phyloP scores from a whole-genome alignment of 1,284 basidiomycete species.

The Naganishia cerealis region DNA sequence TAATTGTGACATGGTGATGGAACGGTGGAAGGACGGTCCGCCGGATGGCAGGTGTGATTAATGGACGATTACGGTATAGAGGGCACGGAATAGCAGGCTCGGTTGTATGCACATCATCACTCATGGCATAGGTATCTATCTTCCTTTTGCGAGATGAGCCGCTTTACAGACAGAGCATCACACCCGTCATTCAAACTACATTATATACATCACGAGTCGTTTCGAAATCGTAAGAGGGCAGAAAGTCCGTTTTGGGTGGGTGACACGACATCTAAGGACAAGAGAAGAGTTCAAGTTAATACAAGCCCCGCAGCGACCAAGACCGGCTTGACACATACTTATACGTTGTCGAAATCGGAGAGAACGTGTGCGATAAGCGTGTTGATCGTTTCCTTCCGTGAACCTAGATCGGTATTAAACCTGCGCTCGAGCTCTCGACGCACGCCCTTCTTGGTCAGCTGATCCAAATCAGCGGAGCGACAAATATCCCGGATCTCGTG shows the following conservation, averaged over 20 bases:
- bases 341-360: slow-evolving; percentile 35
- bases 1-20: slow-evolving; percentile 73
- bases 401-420: slow-evolving; percentile 60
- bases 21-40: slow-evolving; percentile 88
- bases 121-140: neutral
- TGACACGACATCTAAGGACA: neutral
- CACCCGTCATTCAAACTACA: neutral
- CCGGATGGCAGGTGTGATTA: slow-evolving; percentile 81
- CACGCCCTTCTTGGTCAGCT: slow-evolving; percentile 84
- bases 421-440: slow-evolving; percentile 74
- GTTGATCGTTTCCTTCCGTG: slow-evolving; percentile 55
- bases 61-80: neutral
- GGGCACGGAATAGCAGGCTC: neutral
- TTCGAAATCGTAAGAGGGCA: neutral
- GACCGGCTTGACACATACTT: neutral
- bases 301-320: neutral
- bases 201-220: neutral
- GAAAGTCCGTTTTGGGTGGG: slow-evolving; percentile 4
- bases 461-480: slow-evolving; percentile 72
- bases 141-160: neutral
- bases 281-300: neutral
- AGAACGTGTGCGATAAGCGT: slow-evolving; percentile 52
- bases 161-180: neutral
- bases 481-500: slow-evolving; percentile 70
- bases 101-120: neutral